phyloP scores from a whole-genome alignment of 148 eudicot genomes.

The Rhododendron kiyosumense region DNA sequence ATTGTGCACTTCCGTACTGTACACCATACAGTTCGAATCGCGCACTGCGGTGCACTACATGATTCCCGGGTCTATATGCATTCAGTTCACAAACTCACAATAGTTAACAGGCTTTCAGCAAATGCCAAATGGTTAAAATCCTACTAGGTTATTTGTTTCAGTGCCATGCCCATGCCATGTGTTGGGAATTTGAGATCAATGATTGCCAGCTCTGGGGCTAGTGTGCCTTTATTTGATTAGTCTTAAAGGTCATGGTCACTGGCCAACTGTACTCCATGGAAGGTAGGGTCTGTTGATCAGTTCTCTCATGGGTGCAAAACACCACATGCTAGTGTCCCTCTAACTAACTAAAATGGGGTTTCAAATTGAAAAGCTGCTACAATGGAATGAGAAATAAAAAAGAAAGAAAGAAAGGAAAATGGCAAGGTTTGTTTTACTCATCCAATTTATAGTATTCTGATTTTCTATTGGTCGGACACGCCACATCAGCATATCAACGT shows the following conservation, averaged over 20 bases:
- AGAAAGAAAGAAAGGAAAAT: background rate
- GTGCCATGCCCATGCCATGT: background rate
- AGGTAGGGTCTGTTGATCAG: background rate
- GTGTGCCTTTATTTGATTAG: background rate
- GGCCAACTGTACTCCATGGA: slow-evolving; percentile 1
- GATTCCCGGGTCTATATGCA: too few relatives aligned
- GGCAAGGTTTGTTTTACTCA: background rate
- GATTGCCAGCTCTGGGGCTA: background rate
- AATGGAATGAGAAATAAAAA: background rate
- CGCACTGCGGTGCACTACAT: background rate
- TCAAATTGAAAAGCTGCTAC: background rate
- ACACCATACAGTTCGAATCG: too few relatives aligned
- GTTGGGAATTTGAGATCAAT: background rate
- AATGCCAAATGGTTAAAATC: background rate
- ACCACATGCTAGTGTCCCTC: background rate
- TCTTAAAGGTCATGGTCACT: background rate
- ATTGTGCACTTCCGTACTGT: too few relatives aligned
- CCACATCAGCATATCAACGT: background rate
- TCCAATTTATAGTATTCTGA: background rate
- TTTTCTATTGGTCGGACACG: background rate
- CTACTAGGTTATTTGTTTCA: background rate
- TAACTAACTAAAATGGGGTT: background rate
- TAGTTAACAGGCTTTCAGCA: background rate
- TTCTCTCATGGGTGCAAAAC: background rate
- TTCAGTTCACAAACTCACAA: background rate